phyloP scores from a whole-genome alignment of 768 basidiomycete genomes.

The Phanerodontia chrysosporium region DNA sequence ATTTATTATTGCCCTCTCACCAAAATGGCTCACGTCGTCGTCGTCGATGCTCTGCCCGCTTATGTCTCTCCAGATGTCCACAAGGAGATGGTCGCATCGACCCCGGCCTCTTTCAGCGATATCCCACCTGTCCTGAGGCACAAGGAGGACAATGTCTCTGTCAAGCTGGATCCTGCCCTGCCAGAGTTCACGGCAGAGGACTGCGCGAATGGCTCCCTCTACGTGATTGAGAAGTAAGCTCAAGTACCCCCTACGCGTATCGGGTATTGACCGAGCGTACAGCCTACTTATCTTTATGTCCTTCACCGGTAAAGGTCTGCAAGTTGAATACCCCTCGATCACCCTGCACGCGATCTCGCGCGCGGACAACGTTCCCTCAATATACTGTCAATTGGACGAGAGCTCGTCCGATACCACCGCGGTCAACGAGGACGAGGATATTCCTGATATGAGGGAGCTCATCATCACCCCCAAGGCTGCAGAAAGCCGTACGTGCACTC shows the following conservation, averaged over 20 bases:
- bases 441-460: slow-evolving; percentile 71
- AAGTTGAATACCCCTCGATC: slow-evolving; percentile 84
- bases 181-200: slow-evolving; percentile 54
- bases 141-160: slow-evolving; percentile 65
- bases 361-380: slow-evolving; percentile 54
- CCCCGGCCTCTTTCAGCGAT: slow-evolving; percentile 78
- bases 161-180: slow-evolving; percentile 66
- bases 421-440: slow-evolving; percentile 37
- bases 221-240: slow-evolving; percentile 79
- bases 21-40: slow-evolving; percentile 19
- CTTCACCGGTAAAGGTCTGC: slow-evolving; percentile 65
- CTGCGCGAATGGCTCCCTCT: slow-evolving; percentile 61
- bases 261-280: not conserved
- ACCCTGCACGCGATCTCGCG: slow-evolving; percentile 92
- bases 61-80: slow-evolving; percentile 66
- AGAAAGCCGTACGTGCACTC: slow-evolving; percentile 49
- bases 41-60: slow-evolving; percentile 38
- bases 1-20: not conserved
- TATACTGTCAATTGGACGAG: slow-evolving; percentile 95
- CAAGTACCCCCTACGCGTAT: not conserved
- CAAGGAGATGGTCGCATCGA: slow-evolving; percentile 61
- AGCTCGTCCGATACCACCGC: slow-evolving; percentile 22
- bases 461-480: slow-evolving; percentile 63
- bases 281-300: slow-evolving; percentile 81
- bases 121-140: slow-evolving; percentile 82